Base-by-base conservation (phyloP, 441 rosid genomes). In the Adansonia grandidieri region DNA sequence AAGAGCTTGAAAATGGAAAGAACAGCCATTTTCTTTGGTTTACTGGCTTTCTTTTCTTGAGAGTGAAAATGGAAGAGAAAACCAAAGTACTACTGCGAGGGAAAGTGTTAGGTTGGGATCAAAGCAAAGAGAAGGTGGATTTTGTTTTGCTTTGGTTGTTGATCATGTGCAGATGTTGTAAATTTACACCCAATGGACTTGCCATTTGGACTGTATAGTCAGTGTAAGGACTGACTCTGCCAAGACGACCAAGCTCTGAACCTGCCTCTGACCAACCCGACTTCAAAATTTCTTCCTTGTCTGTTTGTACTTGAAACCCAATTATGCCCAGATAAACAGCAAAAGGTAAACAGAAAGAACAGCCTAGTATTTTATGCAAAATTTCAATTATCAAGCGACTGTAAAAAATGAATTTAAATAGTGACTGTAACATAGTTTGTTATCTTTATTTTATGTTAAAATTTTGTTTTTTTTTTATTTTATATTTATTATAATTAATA, bases 1-100 rank as follows among this genome's bases (percentile, higher is more conserved):
- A 78, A 9, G 45, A 80, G 54, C 42, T 72, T 10, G 32, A 58
- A 61, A 22, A 42, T 19, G 42, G 71, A n/a, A 67, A 47, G 82
- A 80, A 74, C 48, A 57, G 80, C 76, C 68, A 75, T 83, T 73
- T 58, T 74, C 19, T 22, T 32, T 22, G 13, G 47, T 5, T 17
- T 56, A 5, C 5, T 14, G 14, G 45, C 14, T 24, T 24, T 13
- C 4, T 15, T 15, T 32, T 32, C 11, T 8, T 9, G 63, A 53
- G 61, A 53, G 20, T 53, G 48, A 53, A 28, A 28, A 32, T 45
- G 5, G 20, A 13, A 13, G 28, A 13, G 20, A n/a, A 53, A 54
- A 24, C 19, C 60, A 2, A 70, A 48, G 20, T 13, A 67, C 2
- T 6, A 9, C 1, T 69, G 6, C 8, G 11, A 15, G 48, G 6